Evolutionary conservation across 768 basidiomycete species (phyloP).

Genomic region (Hericium alpestre): DNA sequence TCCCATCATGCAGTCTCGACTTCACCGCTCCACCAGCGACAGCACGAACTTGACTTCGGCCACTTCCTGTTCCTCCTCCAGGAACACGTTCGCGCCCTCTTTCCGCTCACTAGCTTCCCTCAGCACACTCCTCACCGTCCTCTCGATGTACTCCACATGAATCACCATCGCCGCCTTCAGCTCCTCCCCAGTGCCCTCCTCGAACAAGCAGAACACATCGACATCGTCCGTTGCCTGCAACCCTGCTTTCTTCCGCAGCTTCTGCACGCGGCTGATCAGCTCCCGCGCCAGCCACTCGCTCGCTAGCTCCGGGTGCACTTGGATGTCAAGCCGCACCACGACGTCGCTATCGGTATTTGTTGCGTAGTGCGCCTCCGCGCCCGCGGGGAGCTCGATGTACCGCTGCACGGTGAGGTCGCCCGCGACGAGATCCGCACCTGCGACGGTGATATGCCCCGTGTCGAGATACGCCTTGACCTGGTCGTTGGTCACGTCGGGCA

Average conservation of each 20-base stretch:
- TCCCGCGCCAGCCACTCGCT: slow-evolving; percentile 85
- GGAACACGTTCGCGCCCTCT: slow-evolving; percentile 40
- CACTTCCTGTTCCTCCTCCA: slow-evolving; percentile 83
- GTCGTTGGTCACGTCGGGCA: slow-evolving; percentile 74
- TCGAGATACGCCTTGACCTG: slow-evolving; percentile 67
- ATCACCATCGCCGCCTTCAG: slow-evolving; percentile 52
- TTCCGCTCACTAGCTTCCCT: slow-evolving; percentile 43
- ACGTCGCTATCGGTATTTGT: slow-evolving; percentile 92
- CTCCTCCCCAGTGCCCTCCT: slow-evolving; percentile 54
- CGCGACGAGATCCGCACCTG: slow-evolving; percentile 78
- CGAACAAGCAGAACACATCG: slow-evolving; percentile 75
- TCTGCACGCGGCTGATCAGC: slow-evolving; percentile 87
- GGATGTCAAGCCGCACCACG: slow-evolving; percentile 84
- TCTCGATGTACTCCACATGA: slow-evolving; percentile 59
- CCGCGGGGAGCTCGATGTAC: slow-evolving; percentile 74
- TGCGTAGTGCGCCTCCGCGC: slow-evolving; percentile 41
- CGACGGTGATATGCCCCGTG: slow-evolving; percentile 71
- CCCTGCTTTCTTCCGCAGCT: slow-evolving; percentile 89
- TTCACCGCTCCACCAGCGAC: slow-evolving; percentile 41
- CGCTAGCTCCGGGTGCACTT: slow-evolving; percentile 76
- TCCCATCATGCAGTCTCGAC: background rate
- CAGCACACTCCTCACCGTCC: slow-evolving; percentile 67
- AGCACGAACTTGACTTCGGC: slow-evolving; percentile 69
- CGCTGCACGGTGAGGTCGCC: slow-evolving; percentile 91
- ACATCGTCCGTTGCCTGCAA: slow-evolving; percentile 93